Evolutionary conservation across 139 green algal species (phyloP).

Genomic region (Auxenochlorella pyrenoidosa): DNA sequence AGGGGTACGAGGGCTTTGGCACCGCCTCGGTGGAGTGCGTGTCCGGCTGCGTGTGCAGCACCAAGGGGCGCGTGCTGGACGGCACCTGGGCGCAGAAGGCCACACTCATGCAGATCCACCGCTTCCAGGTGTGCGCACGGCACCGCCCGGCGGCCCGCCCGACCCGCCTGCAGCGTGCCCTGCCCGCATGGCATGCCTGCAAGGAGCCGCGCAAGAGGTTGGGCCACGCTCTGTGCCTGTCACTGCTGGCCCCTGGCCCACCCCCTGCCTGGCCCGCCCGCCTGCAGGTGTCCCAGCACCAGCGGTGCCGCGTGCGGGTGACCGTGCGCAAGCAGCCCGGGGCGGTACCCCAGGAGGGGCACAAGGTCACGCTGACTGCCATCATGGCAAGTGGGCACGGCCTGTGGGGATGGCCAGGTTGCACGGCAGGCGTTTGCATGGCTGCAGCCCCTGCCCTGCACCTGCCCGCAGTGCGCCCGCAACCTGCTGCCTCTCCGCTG

Average conservation of each 20-base stretch:
- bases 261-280: neutral
- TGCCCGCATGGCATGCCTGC: no score
- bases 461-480: neutral
- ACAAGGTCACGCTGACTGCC: slow-evolving; percentile 11
- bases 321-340: neutral
- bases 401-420: no score
- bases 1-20: slow-evolving; percentile 1
- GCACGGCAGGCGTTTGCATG: neutral
- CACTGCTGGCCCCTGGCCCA: neutral
- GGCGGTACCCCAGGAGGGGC: neutral
- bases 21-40: neutral
- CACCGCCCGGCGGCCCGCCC: no score
- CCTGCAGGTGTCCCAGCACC: slow-evolving; percentile 1
- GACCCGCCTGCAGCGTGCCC: no score
- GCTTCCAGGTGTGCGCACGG: slow-evolving; percentile 7
- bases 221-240: neutral
- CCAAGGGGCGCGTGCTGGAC: neutral
- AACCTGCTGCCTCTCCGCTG: neutral
- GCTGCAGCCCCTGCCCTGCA: neutral
- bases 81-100: slow-evolving; percentile 11
- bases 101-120: slow-evolving; percentile 8
- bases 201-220: no score
- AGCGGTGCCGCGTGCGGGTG: slow-evolving; percentile 3
- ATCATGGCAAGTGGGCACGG: neutral
- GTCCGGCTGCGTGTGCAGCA: neutral